Base-by-base conservation (phyloP, 495 filamentous ascomycete genomes). In the Extremus antarcticus region DNA sequence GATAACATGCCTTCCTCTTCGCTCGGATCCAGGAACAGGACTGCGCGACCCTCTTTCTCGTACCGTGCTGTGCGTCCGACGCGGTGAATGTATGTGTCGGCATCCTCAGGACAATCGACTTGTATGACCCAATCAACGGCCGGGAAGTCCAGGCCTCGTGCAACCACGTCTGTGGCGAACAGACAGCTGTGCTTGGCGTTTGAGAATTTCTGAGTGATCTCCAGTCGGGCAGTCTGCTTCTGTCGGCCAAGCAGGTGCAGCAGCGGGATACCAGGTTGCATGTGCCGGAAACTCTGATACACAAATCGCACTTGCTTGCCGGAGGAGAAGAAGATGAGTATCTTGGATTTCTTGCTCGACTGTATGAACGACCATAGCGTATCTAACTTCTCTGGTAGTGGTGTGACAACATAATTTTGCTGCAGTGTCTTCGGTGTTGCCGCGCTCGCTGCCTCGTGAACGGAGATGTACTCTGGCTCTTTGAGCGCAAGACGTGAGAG, bases 61-160 rank as follows among this genome's bases (percentile, higher is more conserved):
- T 89, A 95, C n/a, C 92, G 80, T 1, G 92, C 92, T 22, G 92
- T 99, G 16, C 92, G 82, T 16, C 92, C 92, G 13, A 96, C 94
- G 50, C 92, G 83, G 68, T 98, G 92, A 58, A 98, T 98, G 58
- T 98, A 98, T 0, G 92, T 97, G 58, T 95, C 92, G 0, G 85
- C 86, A 68, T 98, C 92, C 69, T 98, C 92, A 0, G 92, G 92
- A 57, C 88, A 94, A 67, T 98, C 92, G 24, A 88, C 69, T 64
- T 98, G 92, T 45, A 97, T 83, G 10, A 98, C 92, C 90, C 92
- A 98, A 67, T 97, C 92, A 0, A 98, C 90, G 13, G 90, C 87
- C 0, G 92, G 92, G 66, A 98, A 96, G 66, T 98, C 92, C 9
- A 98, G 76, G 51, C 92, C 92, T 61, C 92, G 78, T 0, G 92